Percentiles rank a stretch among this genome's conserved stretches.
These are phyloP conservation scores for Hypsizygus ulmarius DNA, from an alignment of 1,284 basidiomycete species.

Conservation along the genomic window DNA sequence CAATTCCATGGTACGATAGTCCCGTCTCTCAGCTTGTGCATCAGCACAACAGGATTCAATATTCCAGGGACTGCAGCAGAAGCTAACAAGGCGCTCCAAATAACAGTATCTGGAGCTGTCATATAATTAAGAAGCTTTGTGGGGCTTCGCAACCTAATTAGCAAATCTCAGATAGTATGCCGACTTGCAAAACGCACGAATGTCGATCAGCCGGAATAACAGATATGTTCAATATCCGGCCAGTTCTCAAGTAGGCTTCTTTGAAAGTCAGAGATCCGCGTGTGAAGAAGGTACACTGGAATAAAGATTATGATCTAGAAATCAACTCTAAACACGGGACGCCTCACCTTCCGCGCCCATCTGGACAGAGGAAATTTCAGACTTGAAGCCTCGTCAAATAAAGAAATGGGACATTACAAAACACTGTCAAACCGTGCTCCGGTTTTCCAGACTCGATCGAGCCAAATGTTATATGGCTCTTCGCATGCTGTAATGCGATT, in stretches of 20 bases:
- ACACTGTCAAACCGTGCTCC: conserved; percentile 94
- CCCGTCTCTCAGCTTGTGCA: conserved; percentile 89
- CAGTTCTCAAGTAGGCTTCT: conserved; percentile 93
- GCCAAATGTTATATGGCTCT: conserved; percentile 79
- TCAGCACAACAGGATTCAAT: conserved; percentile 84
- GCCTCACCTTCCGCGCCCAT: conserved; percentile 86
- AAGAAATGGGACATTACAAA: conserved; percentile 28
- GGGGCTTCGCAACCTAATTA: conserved; percentile 50
- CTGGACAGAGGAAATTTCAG: conserved; percentile 23
- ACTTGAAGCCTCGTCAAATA: conserved; percentile 6
- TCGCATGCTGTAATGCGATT: conserved; percentile 90
- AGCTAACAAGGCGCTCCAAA: conserved; percentile 76
- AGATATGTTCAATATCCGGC: conserved; percentile 91
- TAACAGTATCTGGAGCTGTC: conserved; percentile 87
- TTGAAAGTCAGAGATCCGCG: conserved; percentile 93
- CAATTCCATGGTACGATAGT: conserved; percentile 90
- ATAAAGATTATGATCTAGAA: neutral
- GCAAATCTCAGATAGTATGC: conserved; percentile 7
- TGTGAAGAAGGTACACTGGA: conserved; percentile 79
- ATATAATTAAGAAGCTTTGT: conserved; percentile 96
- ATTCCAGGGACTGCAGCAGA: conserved; percentile 87
- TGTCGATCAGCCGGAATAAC: conserved; percentile 95
- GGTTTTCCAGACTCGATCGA: conserved; percentile 77
- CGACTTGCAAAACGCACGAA: conserved; percentile 53
- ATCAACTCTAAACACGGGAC: neutral